Conservation (phyloP, 306 rosid species). For the Gillenia trifoliata region DNA sequence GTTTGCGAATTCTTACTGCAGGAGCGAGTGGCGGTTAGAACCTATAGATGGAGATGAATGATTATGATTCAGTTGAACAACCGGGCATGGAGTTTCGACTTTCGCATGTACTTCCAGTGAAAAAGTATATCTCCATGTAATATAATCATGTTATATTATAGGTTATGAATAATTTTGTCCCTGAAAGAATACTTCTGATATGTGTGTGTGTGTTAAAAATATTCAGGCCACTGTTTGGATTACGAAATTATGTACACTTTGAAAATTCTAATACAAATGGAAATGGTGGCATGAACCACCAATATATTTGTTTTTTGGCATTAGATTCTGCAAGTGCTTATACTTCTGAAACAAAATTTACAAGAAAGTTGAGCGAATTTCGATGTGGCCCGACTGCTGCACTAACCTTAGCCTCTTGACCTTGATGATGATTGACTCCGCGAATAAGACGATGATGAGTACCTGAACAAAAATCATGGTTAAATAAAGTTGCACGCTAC, state of each 20-base stretch:
- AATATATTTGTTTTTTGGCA: not conserved
- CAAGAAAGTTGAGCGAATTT: not conserved
- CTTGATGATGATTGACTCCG: conserved; percentile 45
- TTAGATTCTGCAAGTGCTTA: not conserved
- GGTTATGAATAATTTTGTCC: not conserved
- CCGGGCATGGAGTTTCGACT: not conserved
- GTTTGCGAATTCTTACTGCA: conserved; percentile 90
- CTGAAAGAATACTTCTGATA: too few relatives aligned
- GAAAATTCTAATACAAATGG: not conserved
- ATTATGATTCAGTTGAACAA: conserved; percentile 21
- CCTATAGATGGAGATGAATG: conserved; percentile 58
- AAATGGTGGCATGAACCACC: not conserved
- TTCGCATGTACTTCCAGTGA: not conserved
- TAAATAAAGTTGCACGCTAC: not conserved
- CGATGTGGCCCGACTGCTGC: not conserved
- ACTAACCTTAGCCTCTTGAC: conserved; percentile 37
- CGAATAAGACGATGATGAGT: conserved; percentile 67
- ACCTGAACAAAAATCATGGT: conserved; percentile 43
- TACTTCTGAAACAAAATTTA: not conserved
- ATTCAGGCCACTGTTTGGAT: not conserved
- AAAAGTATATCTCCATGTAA: not conserved
- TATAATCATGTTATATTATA: conserved; percentile 1
- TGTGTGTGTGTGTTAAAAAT: too few relatives aligned
- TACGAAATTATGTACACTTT: not conserved
- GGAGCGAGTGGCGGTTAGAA: conserved; percentile 90